phyloP scores from a whole-genome alignment of 345 rosid species.

The Eucalyptus pumila region DNA sequence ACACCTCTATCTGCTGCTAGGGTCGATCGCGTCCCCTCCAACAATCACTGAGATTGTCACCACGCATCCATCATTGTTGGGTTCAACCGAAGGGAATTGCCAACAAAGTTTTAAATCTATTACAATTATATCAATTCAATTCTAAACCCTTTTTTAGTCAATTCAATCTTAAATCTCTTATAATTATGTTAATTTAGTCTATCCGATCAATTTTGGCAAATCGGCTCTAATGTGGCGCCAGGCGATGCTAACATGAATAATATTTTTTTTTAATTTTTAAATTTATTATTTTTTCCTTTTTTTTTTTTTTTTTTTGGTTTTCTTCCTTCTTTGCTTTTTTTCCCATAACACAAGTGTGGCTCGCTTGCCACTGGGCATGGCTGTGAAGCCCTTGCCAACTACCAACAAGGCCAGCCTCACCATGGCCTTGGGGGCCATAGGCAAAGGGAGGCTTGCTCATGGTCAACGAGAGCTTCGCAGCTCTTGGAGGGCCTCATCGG shows the following conservation, averaged over 20 bases:
- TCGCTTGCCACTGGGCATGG: too few species aligned
- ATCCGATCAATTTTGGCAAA: neutral
- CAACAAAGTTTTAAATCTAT: too few species aligned
- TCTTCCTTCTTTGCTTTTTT: neutral
- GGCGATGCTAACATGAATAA: rapidly evolving
- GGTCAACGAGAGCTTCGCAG: rapidly evolving
- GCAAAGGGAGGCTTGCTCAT: too few species aligned
- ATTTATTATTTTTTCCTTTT: too few species aligned
- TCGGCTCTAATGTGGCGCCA: rapidly evolving
- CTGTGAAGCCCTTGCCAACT: rapidly evolving
- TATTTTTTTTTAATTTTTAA: too few species aligned
- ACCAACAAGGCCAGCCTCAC: too few species aligned
- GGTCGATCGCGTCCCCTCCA: neutral
- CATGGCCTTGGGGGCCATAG: too few species aligned
- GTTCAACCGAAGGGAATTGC: neutral
- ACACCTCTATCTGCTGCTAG: neutral
- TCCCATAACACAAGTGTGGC: rapidly evolving
- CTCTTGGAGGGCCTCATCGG: too few species aligned
- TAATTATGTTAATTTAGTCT: too few species aligned
- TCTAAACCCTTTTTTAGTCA: rapidly evolving
- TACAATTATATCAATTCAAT: too few species aligned
- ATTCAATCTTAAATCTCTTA: too few species aligned
- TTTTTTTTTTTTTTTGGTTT: too few species aligned
- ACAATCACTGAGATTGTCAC: neutral
- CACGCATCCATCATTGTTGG: neutral